phyloP scores from a whole-genome alignment of 331 rosid genomes.

The Arachis monticola region DNA sequence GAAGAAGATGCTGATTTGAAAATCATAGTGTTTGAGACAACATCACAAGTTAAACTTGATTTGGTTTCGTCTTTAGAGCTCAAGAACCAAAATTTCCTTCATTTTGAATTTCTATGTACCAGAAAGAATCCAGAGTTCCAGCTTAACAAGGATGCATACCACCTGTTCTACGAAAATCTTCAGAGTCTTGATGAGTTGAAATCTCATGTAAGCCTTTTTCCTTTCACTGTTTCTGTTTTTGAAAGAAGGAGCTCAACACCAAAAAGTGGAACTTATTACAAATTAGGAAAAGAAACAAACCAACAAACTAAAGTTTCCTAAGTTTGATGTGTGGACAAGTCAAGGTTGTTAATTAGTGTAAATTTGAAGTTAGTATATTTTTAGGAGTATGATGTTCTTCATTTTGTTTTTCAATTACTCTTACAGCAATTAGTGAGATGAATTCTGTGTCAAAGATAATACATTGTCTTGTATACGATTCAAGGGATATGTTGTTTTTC shows the following conservation, averaged over 20 bases:
- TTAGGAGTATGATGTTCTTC: no score
- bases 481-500: background rate
- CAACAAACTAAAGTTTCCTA: no score
- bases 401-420: background rate
- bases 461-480: background rate
- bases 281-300: no score
- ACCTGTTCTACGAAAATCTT: constrained; percentile 24
- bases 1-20: constrained; percentile 6
- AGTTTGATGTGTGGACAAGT: no score
- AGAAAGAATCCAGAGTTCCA: constrained; percentile 23
- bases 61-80: constrained; percentile 46
- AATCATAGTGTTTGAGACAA: constrained; percentile 49
- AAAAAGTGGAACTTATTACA: no score
- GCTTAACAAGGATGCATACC: constrained; percentile 42
- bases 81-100: constrained; percentile 28
- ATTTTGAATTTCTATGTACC: constrained; percentile 50
- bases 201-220: constrained; percentile 35
- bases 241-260: no score
- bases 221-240: background rate
- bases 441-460: background rate
- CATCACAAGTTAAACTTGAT: constrained; percentile 11
- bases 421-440: background rate
- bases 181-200: constrained; percentile 30
- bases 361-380: no score
- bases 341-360: no score